These are phyloP conservation scores for Vaccinium macrocarpon DNA, from an alignment of 148 eudicot genomes.

Conservation along the genomic window DNA sequence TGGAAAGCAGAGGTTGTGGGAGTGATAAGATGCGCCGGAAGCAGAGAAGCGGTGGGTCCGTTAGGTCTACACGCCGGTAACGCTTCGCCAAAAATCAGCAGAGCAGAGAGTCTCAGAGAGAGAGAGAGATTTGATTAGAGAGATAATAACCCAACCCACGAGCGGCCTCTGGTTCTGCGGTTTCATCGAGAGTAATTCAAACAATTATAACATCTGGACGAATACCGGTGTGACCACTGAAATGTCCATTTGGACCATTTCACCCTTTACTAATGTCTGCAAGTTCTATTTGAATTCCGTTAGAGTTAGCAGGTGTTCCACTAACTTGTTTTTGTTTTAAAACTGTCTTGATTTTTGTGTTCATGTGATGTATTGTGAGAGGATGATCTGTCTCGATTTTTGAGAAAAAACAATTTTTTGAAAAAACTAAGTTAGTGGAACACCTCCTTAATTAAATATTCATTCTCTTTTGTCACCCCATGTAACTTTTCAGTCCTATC, in stretches of 20 bases:
- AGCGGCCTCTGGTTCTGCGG: slow-evolving; percentile 25
- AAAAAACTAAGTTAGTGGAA: too few species aligned
- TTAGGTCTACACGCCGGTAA: background rate
- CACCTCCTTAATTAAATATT: too few species aligned
- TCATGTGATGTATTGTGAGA: too few species aligned
- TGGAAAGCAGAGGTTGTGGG: background rate
- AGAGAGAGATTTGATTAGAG: background rate
- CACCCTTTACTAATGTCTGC: background rate
- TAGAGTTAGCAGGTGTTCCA: too few species aligned
- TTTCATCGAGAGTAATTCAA: slow-evolving; percentile 17
- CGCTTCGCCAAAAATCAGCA: background rate
- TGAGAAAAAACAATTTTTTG: too few species aligned
- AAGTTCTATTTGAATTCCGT: background rate
- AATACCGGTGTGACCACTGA: background rate
- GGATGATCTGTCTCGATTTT: too few species aligned
- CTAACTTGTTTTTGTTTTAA: too few species aligned
- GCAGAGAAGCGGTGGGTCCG: background rate
- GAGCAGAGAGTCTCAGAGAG: slow-evolving; percentile 1
- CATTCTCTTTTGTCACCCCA: too few species aligned
- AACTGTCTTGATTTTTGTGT: too few species aligned
- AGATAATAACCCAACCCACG: background rate
- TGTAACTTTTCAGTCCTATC: too few species aligned
- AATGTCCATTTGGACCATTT: background rate
- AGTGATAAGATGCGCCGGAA: slow-evolving; percentile 2
- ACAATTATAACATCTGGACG: slow-evolving; percentile 13